Percentiles rank a stretch among this genome's conserved stretches.
Evolutionary conservation across 1,139 yeast species (phyloP).

Genomic region (Yamadazyma triangularis): DNA sequence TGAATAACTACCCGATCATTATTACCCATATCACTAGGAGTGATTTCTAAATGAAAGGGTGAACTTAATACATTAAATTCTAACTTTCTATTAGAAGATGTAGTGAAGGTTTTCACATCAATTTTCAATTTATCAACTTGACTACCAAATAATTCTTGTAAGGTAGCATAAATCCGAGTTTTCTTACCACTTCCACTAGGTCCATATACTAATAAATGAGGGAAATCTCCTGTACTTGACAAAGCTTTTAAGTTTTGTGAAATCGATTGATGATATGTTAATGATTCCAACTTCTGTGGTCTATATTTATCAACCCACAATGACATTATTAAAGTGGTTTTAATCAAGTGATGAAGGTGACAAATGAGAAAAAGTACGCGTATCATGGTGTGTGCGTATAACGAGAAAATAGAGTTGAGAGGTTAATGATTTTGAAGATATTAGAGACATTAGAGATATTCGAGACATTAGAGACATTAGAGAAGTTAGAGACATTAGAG

Average conservation of each 20-base stretch:
- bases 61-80: conserved; percentile 91
- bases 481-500: too few species aligned
- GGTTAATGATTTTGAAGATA: too few species aligned
- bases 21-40: conserved; percentile 96
- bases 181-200: conserved; percentile 98
- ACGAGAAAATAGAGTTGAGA: too few species aligned
- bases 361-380: background rate
- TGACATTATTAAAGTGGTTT: conserved; percentile 53
- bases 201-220: conserved; percentile 88
- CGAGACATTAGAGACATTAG: too few species aligned
- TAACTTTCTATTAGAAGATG: conserved; percentile 66
- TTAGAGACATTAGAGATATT: too few species aligned
- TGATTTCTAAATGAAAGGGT: conserved; percentile 86
- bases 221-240: conserved; percentile 79
- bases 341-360: too few species aligned
- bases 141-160: conserved; percentile 76
- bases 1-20: conserved; percentile 94
- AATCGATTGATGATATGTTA: conserved; percentile 65
- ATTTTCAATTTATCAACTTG: conserved; percentile 81
- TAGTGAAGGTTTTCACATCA: conserved; percentile 79
- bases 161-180: conserved; percentile 81
- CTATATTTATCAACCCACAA: conserved; percentile 96
- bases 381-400: too few species aligned
- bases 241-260: conserved; percentile 62
- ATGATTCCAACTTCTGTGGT: conserved; percentile 60